These are phyloP conservation scores for Aquanectria penicillioides DNA, from an alignment of 2,329 filamentous ascomycete genomes.

Conservation along the genomic window DNA sequence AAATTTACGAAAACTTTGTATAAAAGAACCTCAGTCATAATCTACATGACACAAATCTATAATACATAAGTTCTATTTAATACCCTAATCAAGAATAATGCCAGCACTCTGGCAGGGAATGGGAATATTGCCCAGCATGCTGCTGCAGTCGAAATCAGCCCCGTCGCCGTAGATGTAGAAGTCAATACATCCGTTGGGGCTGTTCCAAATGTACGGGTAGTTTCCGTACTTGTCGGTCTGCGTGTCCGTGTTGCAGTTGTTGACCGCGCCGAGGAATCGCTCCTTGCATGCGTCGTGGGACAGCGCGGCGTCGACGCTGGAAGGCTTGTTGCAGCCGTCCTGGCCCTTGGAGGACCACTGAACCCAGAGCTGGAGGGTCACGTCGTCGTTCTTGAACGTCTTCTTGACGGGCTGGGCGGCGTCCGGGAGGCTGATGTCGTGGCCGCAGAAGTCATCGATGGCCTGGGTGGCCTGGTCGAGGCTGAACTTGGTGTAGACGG, in stretches of 20 bases:
- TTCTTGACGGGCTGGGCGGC: not conserved
- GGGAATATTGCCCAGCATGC: not conserved
- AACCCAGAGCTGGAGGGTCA: not conserved
- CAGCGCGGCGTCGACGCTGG: not conserved
- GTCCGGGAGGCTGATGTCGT: not conserved
- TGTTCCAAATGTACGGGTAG: conserved; percentile 12
- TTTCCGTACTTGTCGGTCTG: conserved; percentile 5
- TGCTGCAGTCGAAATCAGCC: conserved; percentile 7
- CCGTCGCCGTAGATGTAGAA: conserved; percentile 11
- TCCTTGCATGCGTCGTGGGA: not conserved
- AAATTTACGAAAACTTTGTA: no score
- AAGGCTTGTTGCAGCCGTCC: conserved; percentile 5
- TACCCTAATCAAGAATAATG: not conserved
- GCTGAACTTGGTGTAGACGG: conserved; percentile 7
- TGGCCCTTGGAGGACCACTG: not conserved
- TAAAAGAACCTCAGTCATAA: no score
- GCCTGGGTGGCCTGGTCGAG: conserved; percentile 2
- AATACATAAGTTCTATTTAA: not conserved
- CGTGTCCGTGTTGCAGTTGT: conserved; percentile 5
- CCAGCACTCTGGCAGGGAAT: not conserved
- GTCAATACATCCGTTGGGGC: conserved; percentile 13
- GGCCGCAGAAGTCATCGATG: conserved; percentile 2
- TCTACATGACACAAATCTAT: not conserved
- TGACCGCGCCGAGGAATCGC: conserved; percentile 8
- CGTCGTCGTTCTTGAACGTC: not conserved